phyloP scores from a whole-genome alignment of 495 filamentous ascomycete species.

The Aspergillus avenaceus region DNA sequence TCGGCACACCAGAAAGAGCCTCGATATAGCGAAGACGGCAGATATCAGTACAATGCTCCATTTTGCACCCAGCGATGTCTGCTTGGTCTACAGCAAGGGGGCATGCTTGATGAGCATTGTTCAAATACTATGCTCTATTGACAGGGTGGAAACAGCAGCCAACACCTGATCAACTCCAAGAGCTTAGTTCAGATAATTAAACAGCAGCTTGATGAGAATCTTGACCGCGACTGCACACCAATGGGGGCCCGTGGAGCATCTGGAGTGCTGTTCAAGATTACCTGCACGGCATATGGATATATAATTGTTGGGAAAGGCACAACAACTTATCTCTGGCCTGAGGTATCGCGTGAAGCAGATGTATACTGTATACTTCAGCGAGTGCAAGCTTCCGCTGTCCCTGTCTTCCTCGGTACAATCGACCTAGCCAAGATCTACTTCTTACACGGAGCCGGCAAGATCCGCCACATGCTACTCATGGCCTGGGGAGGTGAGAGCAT shows the following conservation, averaged over 20 bases:
- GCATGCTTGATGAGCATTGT: constrained; percentile 26
- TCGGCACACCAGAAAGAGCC: not conserved
- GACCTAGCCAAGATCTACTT: not conserved
- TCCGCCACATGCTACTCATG: not conserved
- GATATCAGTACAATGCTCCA: not conserved
- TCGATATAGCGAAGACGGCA: not conserved
- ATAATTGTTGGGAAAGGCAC: not conserved
- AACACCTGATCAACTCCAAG: constrained; percentile 10
- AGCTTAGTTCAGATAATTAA: constrained; percentile 14
- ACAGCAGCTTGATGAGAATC: constrained; percentile 24
- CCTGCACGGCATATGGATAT: not conserved
- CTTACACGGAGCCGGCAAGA: not conserved
- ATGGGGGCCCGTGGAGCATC: not conserved
- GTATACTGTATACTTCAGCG: too few relatives aligned
- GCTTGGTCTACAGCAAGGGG: constrained; percentile 30
- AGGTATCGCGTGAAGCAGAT: too few relatives aligned
- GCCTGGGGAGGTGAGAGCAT: not conserved
- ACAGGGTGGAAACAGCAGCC: not conserved
- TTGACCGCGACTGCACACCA: constrained; percentile 14
- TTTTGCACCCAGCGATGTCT: constrained; percentile 35
- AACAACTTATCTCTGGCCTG: not conserved
- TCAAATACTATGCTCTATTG: constrained; percentile 31
- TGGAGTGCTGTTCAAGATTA: not conserved
- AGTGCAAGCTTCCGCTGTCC: too few relatives aligned
- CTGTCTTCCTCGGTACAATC: too few relatives aligned